A percentile compares a stretch with the other conserved stretches of the same genome.
Conservation (phyloP, 2,329 filamentous ascomycete genomes). For the Ascochyta viciae-villosae region DNA sequence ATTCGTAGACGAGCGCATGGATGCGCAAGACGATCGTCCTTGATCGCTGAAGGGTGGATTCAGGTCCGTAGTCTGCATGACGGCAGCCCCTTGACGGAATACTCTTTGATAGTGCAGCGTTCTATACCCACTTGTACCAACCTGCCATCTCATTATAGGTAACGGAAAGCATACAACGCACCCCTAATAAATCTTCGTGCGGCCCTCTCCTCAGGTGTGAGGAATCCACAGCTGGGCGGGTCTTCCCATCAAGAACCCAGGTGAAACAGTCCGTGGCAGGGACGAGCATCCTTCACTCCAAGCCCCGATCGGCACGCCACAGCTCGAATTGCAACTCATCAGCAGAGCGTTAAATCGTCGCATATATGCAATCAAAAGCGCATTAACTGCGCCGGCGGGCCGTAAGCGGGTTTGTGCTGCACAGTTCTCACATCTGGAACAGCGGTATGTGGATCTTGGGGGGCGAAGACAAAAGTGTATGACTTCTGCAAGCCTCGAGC, state of each 20-base stretch:
- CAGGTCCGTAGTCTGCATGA: not conserved
- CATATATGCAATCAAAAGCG: constrained; percentile 26
- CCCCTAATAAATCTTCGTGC: not conserved
- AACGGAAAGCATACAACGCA: not conserved
- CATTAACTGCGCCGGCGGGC: constrained; percentile 30
- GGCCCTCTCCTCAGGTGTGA: not conserved
- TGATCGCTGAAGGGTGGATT: not conserved
- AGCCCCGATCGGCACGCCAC: constrained; percentile 14
- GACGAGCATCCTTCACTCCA: constrained; percentile 7
- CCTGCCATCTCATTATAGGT: not conserved
- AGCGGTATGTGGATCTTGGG: constrained; percentile 30
- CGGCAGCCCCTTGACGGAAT: not conserved
- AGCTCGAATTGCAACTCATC: constrained; percentile 9
- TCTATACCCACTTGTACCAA: not conserved
- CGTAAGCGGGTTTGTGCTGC: constrained; percentile 28
- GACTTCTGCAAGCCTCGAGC: constrained; percentile 24
- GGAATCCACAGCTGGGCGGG: constrained; percentile 1
- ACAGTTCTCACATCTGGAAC: constrained; percentile 11
- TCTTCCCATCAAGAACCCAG: not conserved
- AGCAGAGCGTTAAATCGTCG: constrained; percentile 9
- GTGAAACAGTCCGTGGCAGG: constrained; percentile 15
- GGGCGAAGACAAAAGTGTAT: constrained; percentile 27
- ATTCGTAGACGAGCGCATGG: constrained; percentile 1
- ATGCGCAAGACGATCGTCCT: constrained; percentile 1
- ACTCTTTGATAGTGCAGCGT: constrained; percentile 1